Conservation (phyloP, 2,329 filamentous ascomycete genomes). For the Rasamsonia emersonii region DNA sequence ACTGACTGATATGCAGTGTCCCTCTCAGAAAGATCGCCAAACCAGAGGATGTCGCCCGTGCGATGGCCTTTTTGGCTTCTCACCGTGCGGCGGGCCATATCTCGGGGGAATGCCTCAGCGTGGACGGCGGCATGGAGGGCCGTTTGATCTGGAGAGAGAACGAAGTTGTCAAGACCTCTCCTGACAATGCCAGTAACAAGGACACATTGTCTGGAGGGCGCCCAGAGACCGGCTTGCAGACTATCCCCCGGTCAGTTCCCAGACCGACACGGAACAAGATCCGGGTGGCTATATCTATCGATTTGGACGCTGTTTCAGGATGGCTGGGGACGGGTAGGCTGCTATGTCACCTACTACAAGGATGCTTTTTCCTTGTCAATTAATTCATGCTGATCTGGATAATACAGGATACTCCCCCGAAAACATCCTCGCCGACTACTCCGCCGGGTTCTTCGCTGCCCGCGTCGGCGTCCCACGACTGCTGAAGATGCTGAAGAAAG, state of each 20-base stretch:
- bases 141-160: constrained; percentile 42
- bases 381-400: constrained; percentile 1
- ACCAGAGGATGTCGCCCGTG: constrained; percentile 41
- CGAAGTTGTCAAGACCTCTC: constrained; percentile 19
- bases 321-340: constrained; percentile 51
- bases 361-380: background rate
- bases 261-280: constrained; percentile 14
- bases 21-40: constrained; percentile 40
- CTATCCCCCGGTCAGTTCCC: constrained; percentile 10
- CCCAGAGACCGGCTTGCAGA: constrained; percentile 1
- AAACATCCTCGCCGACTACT: constrained; percentile 50
- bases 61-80: constrained; percentile 43
- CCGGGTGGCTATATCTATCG: constrained; percentile 31
- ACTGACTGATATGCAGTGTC: too few relatives aligned
- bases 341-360: too few relatives aligned
- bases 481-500: constrained; percentile 45
- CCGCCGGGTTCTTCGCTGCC: constrained; percentile 47
- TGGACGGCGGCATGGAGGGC: constrained; percentile 46
- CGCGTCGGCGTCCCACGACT: constrained; percentile 50
- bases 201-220: too few relatives aligned
- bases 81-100: constrained; percentile 46
- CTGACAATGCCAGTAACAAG: too few relatives aligned
- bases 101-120: constrained; percentile 44
- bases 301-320: constrained; percentile 53
- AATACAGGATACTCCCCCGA: constrained; percentile 31